Percentiles rank a stretch among this genome's conserved stretches.
phyloP scores from a whole-genome alignment of 2,329 filamentous ascomycete species.

The Xylariaceae sp. region DNA sequence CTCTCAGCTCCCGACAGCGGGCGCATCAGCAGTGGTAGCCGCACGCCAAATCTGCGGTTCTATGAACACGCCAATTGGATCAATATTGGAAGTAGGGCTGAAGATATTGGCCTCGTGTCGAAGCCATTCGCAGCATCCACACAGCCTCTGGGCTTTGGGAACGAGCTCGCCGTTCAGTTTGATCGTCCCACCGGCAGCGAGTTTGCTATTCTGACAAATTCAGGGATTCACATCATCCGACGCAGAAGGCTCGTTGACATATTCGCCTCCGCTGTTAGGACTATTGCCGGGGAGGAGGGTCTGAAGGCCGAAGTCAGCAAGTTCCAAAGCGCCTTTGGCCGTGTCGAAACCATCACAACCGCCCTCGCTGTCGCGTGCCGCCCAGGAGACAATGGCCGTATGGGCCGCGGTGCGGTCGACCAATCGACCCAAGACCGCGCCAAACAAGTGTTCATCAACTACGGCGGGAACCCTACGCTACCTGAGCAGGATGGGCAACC shows the following conservation, averaged over 20 bases:
- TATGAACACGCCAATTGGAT: constrained; percentile 83
- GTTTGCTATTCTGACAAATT: constrained; percentile 89
- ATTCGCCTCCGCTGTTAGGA: constrained; percentile 80
- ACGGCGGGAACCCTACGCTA: constrained; percentile 83
- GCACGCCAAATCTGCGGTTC: constrained; percentile 60
- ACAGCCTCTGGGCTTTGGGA: constrained; percentile 81
- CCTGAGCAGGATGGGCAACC: constrained; percentile 75
- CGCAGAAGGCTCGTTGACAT: constrained; percentile 86
- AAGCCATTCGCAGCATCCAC: constrained; percentile 70
- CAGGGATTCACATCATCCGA: constrained; percentile 83
- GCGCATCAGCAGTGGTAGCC: constrained; percentile 67
- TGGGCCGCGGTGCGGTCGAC: constrained; percentile 75
- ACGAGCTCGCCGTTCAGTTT: constrained; percentile 95
- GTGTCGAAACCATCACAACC: constrained; percentile 85
- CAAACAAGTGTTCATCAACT: constrained; percentile 86
- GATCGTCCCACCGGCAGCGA: constrained; percentile 75
- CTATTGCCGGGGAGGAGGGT: constrained; percentile 74
- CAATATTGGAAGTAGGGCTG: constrained; percentile 70
- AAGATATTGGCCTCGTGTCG: constrained; percentile 79
- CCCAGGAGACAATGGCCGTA: constrained; percentile 76
- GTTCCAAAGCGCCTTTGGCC: constrained; percentile 84
- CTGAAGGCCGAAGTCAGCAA: constrained; percentile 80
- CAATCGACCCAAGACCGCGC: constrained; percentile 85
- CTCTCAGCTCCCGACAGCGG: constrained; percentile 86
- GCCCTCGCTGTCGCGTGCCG: constrained; percentile 94